Conservation (phyloP, 1,139 yeast species). For the Suhomyces maxii region DNA sequence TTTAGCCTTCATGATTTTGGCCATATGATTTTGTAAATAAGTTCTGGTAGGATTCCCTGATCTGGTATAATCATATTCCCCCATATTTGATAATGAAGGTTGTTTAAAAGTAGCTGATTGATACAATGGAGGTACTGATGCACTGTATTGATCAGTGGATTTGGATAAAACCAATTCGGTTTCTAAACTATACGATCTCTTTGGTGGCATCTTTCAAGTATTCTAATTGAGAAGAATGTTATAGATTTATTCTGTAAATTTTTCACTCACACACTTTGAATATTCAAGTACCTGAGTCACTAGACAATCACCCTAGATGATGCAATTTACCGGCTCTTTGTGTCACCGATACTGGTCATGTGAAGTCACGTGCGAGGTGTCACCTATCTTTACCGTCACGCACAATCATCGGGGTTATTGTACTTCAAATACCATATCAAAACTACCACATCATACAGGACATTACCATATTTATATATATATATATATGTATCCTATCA, state of each 20-base stretch:
- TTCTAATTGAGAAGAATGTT: neutral
- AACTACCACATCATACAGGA: neutral
- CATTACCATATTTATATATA: no score
- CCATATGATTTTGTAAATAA: slow-evolving; percentile 71
- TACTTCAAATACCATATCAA: neutral
- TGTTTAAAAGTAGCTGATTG: slow-evolving; percentile 94
- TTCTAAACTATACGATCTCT: slow-evolving; percentile 51
- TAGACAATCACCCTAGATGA: slow-evolving; percentile 11
- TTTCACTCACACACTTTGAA: slow-evolving; percentile 1
- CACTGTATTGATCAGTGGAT: slow-evolving; percentile 70
- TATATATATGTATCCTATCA: no score
- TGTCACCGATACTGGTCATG: neutral
- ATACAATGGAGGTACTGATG: slow-evolving; percentile 86
- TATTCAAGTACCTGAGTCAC: slow-evolving; percentile 7
- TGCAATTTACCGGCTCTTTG: slow-evolving; percentile 8
- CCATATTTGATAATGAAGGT: slow-evolving; percentile 70
- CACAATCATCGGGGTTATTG: no score
- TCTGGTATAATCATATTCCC: slow-evolving; percentile 87
- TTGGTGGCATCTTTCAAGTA: slow-evolving; percentile 15
- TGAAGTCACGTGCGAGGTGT: neutral
- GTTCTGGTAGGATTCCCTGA: slow-evolving; percentile 95
- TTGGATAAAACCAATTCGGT: slow-evolving; percentile 74
- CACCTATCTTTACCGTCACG: neutral
- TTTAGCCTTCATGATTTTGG: slow-evolving; percentile 71
- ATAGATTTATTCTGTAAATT: slow-evolving; percentile 1